Evolutionary conservation across 148 eudicot genomes (phyloP).

Genomic region (Pouteria glomerata): DNA sequence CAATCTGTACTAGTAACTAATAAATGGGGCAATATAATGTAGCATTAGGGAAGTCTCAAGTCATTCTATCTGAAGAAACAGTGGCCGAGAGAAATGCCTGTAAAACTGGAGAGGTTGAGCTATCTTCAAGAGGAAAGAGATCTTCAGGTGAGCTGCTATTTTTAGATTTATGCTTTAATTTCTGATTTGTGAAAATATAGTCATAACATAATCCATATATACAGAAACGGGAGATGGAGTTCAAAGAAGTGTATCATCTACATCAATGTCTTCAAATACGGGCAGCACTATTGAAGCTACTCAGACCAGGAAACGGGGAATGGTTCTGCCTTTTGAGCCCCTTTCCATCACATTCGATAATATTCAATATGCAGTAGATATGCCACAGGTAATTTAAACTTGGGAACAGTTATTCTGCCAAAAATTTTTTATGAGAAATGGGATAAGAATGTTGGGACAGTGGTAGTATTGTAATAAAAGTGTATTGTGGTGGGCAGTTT

Average conservation of each 20-base stretch:
- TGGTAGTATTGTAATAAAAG: no score
- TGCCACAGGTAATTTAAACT: conserved; percentile 56
- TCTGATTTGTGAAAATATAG: neutral
- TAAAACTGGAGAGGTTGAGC: neutral
- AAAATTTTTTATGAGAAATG: no score
- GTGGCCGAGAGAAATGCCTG: neutral
- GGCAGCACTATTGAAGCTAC: conserved; percentile 14
- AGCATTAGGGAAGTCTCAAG: neutral
- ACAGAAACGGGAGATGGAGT: conserved; percentile 15
- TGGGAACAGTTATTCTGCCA: no score
- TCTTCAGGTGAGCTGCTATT: neutral
- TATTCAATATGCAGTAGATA: conserved; percentile 62
- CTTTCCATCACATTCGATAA: conserved; percentile 59
- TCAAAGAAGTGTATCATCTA: conserved; percentile 13
- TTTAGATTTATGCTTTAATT: neutral
- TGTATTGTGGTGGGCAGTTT: no score
- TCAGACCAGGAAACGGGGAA: conserved; percentile 35
- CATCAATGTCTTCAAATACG: conserved; percentile 5
- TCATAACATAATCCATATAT: conserved; percentile 25
- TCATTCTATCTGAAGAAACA: neutral
- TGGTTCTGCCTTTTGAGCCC: conserved; percentile 69
- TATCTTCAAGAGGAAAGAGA: neutral
- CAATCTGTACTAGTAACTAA: neutral
- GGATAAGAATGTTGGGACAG: no score
- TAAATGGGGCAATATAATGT: neutral